Percentiles rank a stretch among this genome's conserved stretches.
phyloP scores from a whole-genome alignment of 2,329 filamentous ascomycete genomes.

The Xylariaceae sp. region DNA sequence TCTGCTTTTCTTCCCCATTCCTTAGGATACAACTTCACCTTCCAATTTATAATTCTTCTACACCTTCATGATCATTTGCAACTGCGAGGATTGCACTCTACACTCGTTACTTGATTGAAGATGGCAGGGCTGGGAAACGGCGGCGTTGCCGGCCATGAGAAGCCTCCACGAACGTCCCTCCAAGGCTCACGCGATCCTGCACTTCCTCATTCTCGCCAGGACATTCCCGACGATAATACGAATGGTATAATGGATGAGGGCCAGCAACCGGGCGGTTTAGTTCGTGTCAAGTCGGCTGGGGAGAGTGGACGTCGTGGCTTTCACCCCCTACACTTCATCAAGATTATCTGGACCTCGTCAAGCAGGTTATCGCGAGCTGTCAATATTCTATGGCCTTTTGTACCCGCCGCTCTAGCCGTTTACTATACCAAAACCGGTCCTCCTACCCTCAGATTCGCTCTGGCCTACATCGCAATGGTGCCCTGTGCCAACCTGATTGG shows the following conservation, averaged over 20 bases:
- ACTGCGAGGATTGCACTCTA: neutral
- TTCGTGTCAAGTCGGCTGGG: constrained; percentile 52
- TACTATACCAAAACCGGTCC: constrained; percentile 50
- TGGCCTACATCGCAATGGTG: constrained; percentile 79
- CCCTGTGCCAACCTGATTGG: constrained; percentile 78
- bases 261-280: constrained; percentile 13
- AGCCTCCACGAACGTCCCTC: constrained; percentile 24
- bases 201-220: constrained; percentile 38
- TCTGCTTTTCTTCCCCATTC: neutral
- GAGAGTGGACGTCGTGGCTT: constrained; percentile 74
- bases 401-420: constrained; percentile 74
- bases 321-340: constrained; percentile 68
- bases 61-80: neutral
- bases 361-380: constrained; percentile 68
- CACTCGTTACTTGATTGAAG: neutral
- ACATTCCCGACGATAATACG: constrained; percentile 11
- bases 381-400: constrained; percentile 78
- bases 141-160: constrained; percentile 29
- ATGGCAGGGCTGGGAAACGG: constrained; percentile 15
- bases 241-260: constrained; percentile 25
- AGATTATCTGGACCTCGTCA: constrained; percentile 68
- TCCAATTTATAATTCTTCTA: neutral
- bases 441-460: constrained; percentile 70
- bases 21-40: too few species aligned
- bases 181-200: constrained; percentile 32